phyloP scores from a whole-genome alignment of 352 stramenopile genomes.

The Plasmopara viticola region DNA sequence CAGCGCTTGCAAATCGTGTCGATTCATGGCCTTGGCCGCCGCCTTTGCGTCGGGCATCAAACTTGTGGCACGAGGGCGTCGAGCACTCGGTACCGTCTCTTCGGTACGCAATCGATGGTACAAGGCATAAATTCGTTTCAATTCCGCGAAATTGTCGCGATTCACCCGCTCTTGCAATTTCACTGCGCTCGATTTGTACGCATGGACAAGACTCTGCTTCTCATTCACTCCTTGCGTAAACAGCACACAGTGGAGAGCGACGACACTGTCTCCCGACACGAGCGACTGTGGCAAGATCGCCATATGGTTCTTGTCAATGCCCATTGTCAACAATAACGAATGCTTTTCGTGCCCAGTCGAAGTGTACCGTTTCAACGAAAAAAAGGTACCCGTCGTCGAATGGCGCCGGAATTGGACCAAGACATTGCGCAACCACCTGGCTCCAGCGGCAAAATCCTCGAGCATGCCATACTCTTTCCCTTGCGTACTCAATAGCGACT shows the following conservation, averaged over 20 bases:
- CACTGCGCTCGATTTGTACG: constrained; percentile 65
- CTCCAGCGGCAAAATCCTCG: constrained; percentile 81
- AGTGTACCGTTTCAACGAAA: constrained; percentile 53
- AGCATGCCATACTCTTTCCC: constrained; percentile 95
- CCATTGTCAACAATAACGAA: constrained; percentile 63
- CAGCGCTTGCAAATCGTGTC: constrained; percentile 45
- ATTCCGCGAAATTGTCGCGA: constrained; percentile 65
- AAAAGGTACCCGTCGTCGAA: constrained; percentile 34
- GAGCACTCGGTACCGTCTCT: not conserved
- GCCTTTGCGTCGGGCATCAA: constrained; percentile 15
- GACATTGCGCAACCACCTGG: constrained; percentile 74
- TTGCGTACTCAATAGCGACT: constrained; percentile 85
- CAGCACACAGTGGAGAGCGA: constrained; percentile 59
- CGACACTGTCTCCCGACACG: constrained; percentile 32
- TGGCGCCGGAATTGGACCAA: constrained; percentile 70
- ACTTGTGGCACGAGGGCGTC: not conserved
- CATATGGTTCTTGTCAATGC: constrained; percentile 46
- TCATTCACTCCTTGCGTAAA: constrained; percentile 83
- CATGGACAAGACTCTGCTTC: constrained; percentile 78
- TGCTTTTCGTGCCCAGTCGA: constrained; percentile 25
- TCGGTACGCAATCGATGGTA: constrained; percentile 39
- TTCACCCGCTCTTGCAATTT: constrained; percentile 79
- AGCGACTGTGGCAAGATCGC: constrained; percentile 43
- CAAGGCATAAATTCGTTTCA: constrained; percentile 52
- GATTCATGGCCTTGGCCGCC: constrained; percentile 25